Percentiles rank a stretch among this genome's conserved stretches.
Conservation (phyloP, 371 early-diverging fungal species). For the Chytridium lagenaria region DNA sequence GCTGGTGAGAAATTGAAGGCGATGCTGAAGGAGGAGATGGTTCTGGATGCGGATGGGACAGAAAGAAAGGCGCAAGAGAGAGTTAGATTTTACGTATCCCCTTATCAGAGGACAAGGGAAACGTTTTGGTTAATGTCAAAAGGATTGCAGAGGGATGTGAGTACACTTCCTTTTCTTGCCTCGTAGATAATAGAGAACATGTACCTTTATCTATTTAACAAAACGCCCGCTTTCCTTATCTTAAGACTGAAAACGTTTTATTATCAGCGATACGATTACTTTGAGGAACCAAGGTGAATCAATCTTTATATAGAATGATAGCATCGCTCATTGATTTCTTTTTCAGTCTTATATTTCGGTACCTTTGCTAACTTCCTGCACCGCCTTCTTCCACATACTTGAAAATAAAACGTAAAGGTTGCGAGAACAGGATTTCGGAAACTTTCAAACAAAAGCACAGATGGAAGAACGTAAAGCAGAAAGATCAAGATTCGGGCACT, state of each 20-base stretch:
- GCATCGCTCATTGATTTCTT: too few species aligned
- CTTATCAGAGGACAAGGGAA: slow-evolving; percentile 33
- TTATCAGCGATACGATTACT: slow-evolving; percentile 19
- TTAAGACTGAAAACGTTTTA: too few species aligned
- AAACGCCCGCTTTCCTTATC: too few species aligned
- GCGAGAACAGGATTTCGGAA: slow-evolving; percentile 35
- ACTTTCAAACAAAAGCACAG: slow-evolving; percentile 32
- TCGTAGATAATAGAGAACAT: background rate
- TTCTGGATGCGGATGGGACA: too few species aligned
- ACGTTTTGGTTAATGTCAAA: slow-evolving; percentile 24
- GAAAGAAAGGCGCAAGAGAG: background rate
- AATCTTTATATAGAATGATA: too few species aligned
- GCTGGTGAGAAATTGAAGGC: slow-evolving; percentile 26
- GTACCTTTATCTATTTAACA: too few species aligned
- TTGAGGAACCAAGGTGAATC: slow-evolving; percentile 34
- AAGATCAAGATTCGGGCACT: slow-evolving; percentile 33
- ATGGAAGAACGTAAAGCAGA: slow-evolving; percentile 29
- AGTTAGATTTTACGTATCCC: slow-evolving; percentile 35
- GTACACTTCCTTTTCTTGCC: slow-evolving; percentile 9
- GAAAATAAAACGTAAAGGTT: slow-evolving; percentile 21
- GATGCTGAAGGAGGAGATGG: slow-evolving; percentile 16
- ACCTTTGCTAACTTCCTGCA: too few species aligned
- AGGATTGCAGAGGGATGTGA: slow-evolving; percentile 1
- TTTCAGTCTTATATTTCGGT: too few species aligned
- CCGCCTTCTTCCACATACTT: too few species aligned